phyloP scores from a whole-genome alignment of 768 basidiomycete genomes.

The Phylloporus scabripes region DNA sequence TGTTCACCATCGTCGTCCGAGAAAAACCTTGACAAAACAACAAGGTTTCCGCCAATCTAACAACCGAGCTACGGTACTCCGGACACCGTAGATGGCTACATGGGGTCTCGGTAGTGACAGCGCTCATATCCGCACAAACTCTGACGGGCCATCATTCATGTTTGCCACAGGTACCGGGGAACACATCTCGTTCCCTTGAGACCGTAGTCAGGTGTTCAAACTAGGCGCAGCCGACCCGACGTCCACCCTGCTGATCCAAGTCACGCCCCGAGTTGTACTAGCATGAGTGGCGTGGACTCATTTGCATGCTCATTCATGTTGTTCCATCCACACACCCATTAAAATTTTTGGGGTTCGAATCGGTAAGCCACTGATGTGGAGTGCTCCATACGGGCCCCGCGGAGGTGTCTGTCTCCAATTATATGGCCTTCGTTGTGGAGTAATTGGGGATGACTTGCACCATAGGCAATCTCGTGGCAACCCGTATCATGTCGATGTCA shows the following conservation, averaged over 20 bases:
- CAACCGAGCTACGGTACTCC: constrained; percentile 1
- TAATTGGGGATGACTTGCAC: background rate
- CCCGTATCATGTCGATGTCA: no score
- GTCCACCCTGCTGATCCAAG: no score
- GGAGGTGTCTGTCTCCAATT: background rate
- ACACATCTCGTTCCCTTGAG: constrained; percentile 21
- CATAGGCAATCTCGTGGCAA: background rate
- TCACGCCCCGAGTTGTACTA: no score
- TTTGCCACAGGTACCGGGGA: constrained; percentile 29
- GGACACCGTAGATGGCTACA: background rate
- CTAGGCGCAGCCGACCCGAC: background rate
- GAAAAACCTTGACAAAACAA: background rate
- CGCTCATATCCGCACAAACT: constrained; percentile 26
- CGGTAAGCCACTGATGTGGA: background rate
- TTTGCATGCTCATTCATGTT: background rate
- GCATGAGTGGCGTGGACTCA: no score
- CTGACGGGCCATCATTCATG: constrained; percentile 19
- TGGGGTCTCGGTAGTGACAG: background rate
- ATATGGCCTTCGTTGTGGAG: background rate
- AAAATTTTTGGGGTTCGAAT: background rate
- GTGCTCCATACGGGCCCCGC: background rate
- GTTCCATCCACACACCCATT: background rate
- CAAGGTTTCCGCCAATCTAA: background rate
- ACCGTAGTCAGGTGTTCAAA: constrained; percentile 16
- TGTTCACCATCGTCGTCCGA: background rate